Evolutionary conservation across 2,329 filamentous ascomycete species (phyloP), one percentile per base, ranked within the genome.

Genomic region (Penicillium sp.): DNA sequence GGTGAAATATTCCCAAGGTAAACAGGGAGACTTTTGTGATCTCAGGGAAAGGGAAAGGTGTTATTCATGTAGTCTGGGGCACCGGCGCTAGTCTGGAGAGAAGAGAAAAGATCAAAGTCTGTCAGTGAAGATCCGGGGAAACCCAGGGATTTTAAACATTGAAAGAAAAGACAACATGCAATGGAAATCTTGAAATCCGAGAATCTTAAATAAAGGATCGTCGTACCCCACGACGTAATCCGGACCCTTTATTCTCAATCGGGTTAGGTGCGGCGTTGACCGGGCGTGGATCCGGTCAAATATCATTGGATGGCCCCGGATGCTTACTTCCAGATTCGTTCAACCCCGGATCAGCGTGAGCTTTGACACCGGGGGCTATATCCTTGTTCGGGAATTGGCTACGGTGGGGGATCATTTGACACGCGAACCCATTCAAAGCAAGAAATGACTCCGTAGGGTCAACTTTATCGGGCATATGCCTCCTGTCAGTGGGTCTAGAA

Each of bases 191-290:
- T 16, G n/a, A 35, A 35, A 35, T 4, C 3, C 5, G n/a, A 35
- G n/a, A 14, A 35, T 6, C 31, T 35, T 16, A 16, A 18, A 35
- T 35, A n/a, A n/a, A 35, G n/a, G 31, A 35, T 35, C 31, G 45
- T 40, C n/a, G 20, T 14, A n/a, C 10, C 5, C 10, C 10, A 20
- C n/a, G 42, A 50, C 35, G 42, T 50, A 46, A 52, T 51, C 53
- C 56, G 56, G 56, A 27, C 46, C 48, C 16, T 58, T 58, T 24
- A 44, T 58, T 46, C 56, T 58, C 46, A 35, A 58, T 45, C 25
- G n/a, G 49, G 56, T 43, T 53, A 57, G 31, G 28, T 40, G 48
- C 33, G 25, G 11, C 16, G 43, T 48, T 30, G 49, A 28, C 43
- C 45, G 30, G 16, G 27, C 18, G 36, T 20, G 6, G 39, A n/a